Percentiles rank a stretch among this genome's conserved stretches.
Conservation (phyloP, 2,329 filamentous ascomycete species). For the Amauroascus niger region DNA sequence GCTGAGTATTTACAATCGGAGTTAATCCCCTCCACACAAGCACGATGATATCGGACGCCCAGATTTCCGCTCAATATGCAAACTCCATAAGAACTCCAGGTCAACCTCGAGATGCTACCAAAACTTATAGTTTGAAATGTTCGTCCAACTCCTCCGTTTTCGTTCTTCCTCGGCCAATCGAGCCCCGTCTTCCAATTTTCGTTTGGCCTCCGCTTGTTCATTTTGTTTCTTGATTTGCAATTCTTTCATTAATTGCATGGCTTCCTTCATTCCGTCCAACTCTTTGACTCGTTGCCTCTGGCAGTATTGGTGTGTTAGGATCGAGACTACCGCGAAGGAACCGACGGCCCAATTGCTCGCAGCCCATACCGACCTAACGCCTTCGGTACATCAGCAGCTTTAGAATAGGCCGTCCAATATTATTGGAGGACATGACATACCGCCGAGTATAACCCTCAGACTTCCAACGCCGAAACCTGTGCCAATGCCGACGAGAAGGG, state of each 20-base stretch:
- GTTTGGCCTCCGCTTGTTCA: conserved; percentile 36
- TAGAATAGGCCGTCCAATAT: background rate
- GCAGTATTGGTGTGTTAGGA: conserved; percentile 74
- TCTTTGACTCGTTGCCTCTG: conserved; percentile 64
- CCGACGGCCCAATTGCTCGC: conserved; percentile 81
- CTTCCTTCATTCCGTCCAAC: conserved; percentile 71
- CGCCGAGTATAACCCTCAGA: conserved; percentile 62
- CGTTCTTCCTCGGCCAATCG: conserved; percentile 31
- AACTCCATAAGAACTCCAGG: conserved; percentile 7
- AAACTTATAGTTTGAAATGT: conserved; percentile 39
- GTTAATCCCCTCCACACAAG: background rate
- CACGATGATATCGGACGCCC: background rate
- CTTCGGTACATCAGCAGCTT: conserved; percentile 19
- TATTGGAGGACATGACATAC: conserved; percentile 39
- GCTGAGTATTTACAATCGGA: conserved; percentile 8
- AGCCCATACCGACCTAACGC: conserved; percentile 50
- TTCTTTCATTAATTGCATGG: conserved; percentile 69
- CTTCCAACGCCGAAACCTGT: conserved; percentile 67
- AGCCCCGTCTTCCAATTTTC: conserved; percentile 27
- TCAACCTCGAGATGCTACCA: conserved; percentile 29
- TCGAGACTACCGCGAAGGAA: conserved; percentile 59
- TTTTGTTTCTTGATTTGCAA: conserved; percentile 58
- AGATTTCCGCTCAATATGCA: conserved; percentile 4
- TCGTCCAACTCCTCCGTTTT: conserved; percentile 36
- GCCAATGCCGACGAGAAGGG: conserved; percentile 72